Conservation (phyloP, 805 yeast species). For the Kodamaea restingae region DNA sequence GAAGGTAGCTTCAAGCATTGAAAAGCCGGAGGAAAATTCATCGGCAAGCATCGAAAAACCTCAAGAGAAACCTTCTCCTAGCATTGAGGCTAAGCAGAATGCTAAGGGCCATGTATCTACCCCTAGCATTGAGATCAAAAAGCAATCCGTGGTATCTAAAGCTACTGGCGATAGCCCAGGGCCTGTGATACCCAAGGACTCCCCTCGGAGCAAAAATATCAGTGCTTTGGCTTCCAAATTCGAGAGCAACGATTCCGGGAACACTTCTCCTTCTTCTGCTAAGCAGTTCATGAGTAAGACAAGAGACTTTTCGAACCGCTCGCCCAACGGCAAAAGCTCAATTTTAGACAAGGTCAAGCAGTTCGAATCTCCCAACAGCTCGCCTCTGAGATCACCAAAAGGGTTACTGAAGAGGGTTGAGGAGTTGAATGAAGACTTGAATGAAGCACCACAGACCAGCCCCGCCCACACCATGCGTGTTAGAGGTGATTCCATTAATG, state of each 20-base stretch:
- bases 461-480: not conserved
- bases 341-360: slow-evolving; percentile 36
- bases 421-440: slow-evolving; percentile 1
- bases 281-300: slow-evolving; percentile 20
- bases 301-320: slow-evolving; percentile 15
- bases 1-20: too few species aligned
- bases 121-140: not conserved
- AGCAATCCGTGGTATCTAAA: not conserved
- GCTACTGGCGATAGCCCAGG: not conserved
- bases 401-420: not conserved
- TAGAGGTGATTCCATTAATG: slow-evolving; percentile 4
- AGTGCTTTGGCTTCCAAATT: slow-evolving; percentile 22
- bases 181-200: slow-evolving; percentile 5
- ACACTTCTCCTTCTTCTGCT: slow-evolving; percentile 10
- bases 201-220: slow-evolving; percentile 16
- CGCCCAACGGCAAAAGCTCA: slow-evolving; percentile 17
- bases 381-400: slow-evolving; percentile 8
- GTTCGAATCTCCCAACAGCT: slow-evolving; percentile 22
- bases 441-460: not conserved
- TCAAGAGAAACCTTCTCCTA: too few species aligned
- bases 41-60: too few species aligned
- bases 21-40: too few species aligned
- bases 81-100: too few species aligned
- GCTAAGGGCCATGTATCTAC: too few species aligned
- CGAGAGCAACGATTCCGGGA: slow-evolving; percentile 12